Evolutionary conservation across 2,329 filamentous ascomycete species (phyloP).

Genomic region (Cercospora berteroae): DNA sequence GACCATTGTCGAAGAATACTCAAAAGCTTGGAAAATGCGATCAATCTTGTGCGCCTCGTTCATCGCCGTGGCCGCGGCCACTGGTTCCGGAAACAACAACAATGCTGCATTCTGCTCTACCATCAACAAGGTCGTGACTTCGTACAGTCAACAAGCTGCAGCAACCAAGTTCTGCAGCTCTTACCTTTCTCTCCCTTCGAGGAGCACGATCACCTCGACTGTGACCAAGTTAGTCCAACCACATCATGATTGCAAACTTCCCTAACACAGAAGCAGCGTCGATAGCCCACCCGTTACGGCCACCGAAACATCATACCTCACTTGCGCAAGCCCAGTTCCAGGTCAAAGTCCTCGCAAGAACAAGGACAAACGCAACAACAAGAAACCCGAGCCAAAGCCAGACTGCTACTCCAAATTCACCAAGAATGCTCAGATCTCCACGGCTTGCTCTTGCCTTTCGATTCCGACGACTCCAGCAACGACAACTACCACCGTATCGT

Average conservation of each 20-base stretch:
- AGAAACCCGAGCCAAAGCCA: background rate
- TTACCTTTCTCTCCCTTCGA: background rate
- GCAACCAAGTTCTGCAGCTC: background rate
- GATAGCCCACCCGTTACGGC: background rate
- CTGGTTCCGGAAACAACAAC: background rate
- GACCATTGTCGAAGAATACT: background rate
- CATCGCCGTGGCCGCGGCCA: background rate
- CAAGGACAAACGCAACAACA: background rate
- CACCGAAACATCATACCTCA: background rate
- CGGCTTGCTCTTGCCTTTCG: background rate
- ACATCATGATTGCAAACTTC: background rate
- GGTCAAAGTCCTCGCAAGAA: background rate
- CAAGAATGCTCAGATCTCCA: background rate
- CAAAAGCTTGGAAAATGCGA: background rate
- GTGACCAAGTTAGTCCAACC: background rate
- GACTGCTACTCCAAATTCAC: background rate
- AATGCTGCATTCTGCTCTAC: background rate
- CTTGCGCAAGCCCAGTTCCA: background rate
- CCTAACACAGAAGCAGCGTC: background rate
- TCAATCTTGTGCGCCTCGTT: background rate
- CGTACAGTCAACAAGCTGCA: background rate
- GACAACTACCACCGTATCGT: background rate
- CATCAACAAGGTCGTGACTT: background rate
- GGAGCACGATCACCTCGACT: background rate
- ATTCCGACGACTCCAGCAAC: background rate